Evolutionary conservation across 768 basidiomycete genomes (phyloP).

Genomic region (Leccinellum albellum): DNA sequence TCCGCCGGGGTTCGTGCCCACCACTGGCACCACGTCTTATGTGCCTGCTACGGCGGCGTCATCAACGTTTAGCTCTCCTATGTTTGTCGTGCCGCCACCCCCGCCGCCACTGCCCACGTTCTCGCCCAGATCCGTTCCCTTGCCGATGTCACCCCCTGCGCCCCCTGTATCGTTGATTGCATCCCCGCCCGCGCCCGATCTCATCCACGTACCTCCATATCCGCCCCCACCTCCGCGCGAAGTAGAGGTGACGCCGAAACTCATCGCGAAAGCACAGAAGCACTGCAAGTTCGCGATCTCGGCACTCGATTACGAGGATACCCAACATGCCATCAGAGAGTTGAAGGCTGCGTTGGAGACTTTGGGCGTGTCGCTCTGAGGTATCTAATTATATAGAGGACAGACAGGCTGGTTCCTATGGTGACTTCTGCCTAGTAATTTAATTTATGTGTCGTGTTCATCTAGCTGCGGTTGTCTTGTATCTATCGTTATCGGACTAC

Average conservation of each 20-base stretch:
- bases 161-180: not conserved
- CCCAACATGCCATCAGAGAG: slow-evolving; percentile 81
- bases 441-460: too few relatives aligned
- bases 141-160: slow-evolving; percentile 6
- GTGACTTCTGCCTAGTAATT: too few relatives aligned
- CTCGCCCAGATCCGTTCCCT: slow-evolving; percentile 20
- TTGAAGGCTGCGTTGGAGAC: slow-evolving; percentile 68
- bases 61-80: slow-evolving; percentile 6
- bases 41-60: slow-evolving; percentile 11
- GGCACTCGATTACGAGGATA: slow-evolving; percentile 92
- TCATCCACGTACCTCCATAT: slow-evolving; percentile 14
- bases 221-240: slow-evolving; percentile 20
- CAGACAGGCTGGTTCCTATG: slow-evolving; percentile 3
- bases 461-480: too few relatives aligned
- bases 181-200: not conserved
- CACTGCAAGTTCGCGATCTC: slow-evolving; percentile 92
- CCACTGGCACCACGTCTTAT: slow-evolving; percentile 20
- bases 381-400: too few relatives aligned
- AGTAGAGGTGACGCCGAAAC: slow-evolving; percentile 54
- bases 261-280: slow-evolving; percentile 79
- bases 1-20: slow-evolving; percentile 30
- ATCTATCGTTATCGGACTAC: too few relatives aligned
- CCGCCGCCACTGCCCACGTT: slow-evolving; percentile 13
- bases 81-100: slow-evolving; percentile 15
- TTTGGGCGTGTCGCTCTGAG: slow-evolving; percentile 49